Evolutionary conservation across 2,329 filamentous ascomycete species (phyloP), one percentile per base, ranked within the genome.

Genomic region (Pezizomycotina sp.): DNA sequence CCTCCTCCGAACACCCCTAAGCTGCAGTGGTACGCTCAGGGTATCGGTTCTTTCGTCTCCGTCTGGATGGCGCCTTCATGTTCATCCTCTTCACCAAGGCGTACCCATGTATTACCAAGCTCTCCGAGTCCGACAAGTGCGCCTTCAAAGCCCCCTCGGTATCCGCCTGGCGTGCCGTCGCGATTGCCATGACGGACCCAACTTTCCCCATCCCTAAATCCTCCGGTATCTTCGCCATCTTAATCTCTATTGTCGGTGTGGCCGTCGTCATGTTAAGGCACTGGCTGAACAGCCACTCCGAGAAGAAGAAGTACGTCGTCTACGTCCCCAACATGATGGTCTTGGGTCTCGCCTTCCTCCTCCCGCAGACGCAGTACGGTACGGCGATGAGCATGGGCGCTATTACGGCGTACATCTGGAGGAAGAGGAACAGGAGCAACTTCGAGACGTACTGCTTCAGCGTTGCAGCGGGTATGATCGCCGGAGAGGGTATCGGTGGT

Each of bases 71-170:
- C 73, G 0, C 72, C 72, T 1, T 68, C 6, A 64, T 78, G 47
- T 78, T 77, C 51, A 66, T 76, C 21, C 65, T 77, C 27, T 77
- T 77, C 59, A 65, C 69, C 44, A 63, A 65, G 4, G 74, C 74
- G 1, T 78, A 79, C 53, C 74, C 73, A 1, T 78, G 74, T 52
- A 73, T 78, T 47, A 64, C 70, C 51, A 58, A 65, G 40, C 45
- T 57, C 12, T 52, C 58, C 2, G 32, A 36, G n/a, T 58, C 57
- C 1, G 56, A 62, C 4, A 36, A 38, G 4, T 78, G 74, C 52
- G 57, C 66, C 20, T 79, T 78, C 58, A 50, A 54, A 6, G 69
- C 68, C 1, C 74, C 74, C 3, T 74, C 70, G 2, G 72, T 77
- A 9, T 58, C 66, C 0, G 73, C 74, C 0, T 78, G 73, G 74